phyloP scores from a whole-genome alignment of 1,284 basidiomycete species.

The Irpex sp. region DNA sequence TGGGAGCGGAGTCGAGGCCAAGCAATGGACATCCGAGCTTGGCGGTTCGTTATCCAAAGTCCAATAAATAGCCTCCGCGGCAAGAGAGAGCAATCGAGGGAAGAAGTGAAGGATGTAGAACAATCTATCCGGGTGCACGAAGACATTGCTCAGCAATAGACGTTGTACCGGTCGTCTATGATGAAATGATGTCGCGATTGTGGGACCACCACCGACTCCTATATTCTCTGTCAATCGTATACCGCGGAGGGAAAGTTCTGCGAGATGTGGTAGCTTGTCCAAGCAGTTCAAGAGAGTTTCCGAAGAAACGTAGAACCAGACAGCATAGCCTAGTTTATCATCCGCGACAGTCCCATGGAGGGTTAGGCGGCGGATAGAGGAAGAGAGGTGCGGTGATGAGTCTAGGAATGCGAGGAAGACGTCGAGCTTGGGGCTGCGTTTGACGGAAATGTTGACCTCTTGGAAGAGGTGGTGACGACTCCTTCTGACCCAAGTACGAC shows the following conservation, averaged over 20 bases:
- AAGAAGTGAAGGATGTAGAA: neutral
- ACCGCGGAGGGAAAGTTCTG: neutral
- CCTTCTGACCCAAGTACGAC: neutral
- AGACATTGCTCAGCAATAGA: neutral
- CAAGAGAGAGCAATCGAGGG: neutral
- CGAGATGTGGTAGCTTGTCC: neutral
- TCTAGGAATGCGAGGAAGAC: neutral
- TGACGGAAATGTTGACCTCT: neutral
- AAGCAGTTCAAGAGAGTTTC: neutral
- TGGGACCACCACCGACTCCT: neutral
- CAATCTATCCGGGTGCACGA: neutral
- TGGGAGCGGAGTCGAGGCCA: neutral
- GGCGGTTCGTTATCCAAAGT: neutral
- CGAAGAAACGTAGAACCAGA: neutral
- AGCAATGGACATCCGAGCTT: neutral
- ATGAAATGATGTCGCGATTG: neutral
- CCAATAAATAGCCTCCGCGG: neutral
- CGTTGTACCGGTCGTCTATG: neutral
- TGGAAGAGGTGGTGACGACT: neutral
- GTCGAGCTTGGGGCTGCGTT: neutral
- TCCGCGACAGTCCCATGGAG: neutral
- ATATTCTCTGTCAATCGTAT: neutral
- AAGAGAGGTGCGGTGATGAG: neutral
- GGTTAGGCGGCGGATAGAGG: neutral
- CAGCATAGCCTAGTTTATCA: neutral